phyloP scores from a whole-genome alignment of 2,329 filamentous ascomycete genomes.

The Paracorniculantispora psalliotae region DNA sequence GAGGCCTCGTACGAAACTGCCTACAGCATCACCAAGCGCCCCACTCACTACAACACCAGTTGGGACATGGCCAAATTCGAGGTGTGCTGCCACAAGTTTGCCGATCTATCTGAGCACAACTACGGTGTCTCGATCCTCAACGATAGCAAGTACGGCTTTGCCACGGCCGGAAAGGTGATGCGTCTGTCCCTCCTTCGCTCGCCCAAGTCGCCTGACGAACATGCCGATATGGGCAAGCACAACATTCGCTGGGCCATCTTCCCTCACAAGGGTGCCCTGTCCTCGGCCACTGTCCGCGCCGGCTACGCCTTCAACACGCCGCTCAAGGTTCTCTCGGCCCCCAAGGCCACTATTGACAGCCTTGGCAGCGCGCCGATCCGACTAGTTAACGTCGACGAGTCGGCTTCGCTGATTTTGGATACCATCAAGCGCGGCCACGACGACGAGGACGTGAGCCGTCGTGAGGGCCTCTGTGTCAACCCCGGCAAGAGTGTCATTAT shows the following conservation, averaged over 20 bases:
- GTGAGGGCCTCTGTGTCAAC: constrained; percentile 57
- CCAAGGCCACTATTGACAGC: constrained; percentile 23
- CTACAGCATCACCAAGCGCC: constrained; percentile 80
- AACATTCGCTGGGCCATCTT: constrained; percentile 86
- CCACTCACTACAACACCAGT: constrained; percentile 95
- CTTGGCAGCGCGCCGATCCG: constrained; percentile 49
- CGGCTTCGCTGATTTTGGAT: constrained; percentile 70
- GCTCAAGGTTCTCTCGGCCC: constrained; percentile 39
- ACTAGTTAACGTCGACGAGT: constrained; percentile 53
- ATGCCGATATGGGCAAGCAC: constrained; percentile 91
- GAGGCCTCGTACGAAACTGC: constrained; percentile 95
- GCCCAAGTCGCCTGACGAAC: constrained; percentile 86
- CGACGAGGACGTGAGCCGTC: constrained; percentile 65
- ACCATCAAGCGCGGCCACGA: constrained; percentile 91
- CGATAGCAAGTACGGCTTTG: constrained; percentile 94
- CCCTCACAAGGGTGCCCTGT: constrained; percentile 71
- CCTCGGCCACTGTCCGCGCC: constrained; percentile 69
- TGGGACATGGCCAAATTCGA: constrained; percentile 99
- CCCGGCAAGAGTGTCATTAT: constrained; percentile 76
- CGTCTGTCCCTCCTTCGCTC: constrained; percentile 78
- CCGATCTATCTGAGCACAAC: constrained; percentile 79
- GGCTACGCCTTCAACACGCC: constrained; percentile 91
- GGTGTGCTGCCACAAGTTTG: constrained; percentile 93
- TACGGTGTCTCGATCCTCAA: constrained; percentile 93
- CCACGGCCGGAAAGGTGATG: constrained; percentile 84